Evolutionary conservation across 768 basidiomycete species (phyloP), one percentile per base, ranked within the genome.

Genomic region (Collybia mongolica): DNA sequence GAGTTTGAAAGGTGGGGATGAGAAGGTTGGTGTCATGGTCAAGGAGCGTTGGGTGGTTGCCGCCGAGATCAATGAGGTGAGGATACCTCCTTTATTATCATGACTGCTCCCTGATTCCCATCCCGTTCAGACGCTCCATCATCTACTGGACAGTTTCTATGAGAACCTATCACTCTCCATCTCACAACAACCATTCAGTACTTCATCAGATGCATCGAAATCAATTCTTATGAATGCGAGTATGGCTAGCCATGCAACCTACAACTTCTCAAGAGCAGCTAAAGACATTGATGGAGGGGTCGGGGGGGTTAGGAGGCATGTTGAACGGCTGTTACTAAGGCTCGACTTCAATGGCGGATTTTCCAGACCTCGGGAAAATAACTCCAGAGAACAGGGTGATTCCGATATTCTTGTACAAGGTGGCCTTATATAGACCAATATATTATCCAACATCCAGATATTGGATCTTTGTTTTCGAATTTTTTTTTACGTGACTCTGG

Each of bases 281-380:
- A 81, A 75, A 57, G 74, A 76, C 9, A 59, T 72, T 43, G 86
- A 85, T 51, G 78, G 76, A 48, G 83, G 83, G 32, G 51, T 60
- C 22, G 85, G 80, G 39, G 80, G 87, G 47, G 86, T 87, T 47
- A 76, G 87, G 37, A 75, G 91, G 55, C 90, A 90, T 62, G 80
- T 94, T 9, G 93, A 96, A 64, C 80, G 91, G 19, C 63, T 96
- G 48, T 65, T 95, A 37, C 72, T 96, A 26, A 80, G 90, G 35
- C 69, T 96, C 11, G 93, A 96, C 67, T 90, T 93, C 64, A 93
- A 92, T 58, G 89, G 86, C 11, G 80, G 75, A 40, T 82, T 90
- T 55, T 88, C 88, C 14, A 79, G 72, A 26, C 73, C 75, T 11
- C 66, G 68, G 36, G 65, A 54, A 60, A 59, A 53, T 52, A 53